Percentiles rank a stretch among this genome's conserved stretches.
Evolutionary conservation across 345 rosid genomes (phyloP).

Genomic region (Viola odorata): DNA sequence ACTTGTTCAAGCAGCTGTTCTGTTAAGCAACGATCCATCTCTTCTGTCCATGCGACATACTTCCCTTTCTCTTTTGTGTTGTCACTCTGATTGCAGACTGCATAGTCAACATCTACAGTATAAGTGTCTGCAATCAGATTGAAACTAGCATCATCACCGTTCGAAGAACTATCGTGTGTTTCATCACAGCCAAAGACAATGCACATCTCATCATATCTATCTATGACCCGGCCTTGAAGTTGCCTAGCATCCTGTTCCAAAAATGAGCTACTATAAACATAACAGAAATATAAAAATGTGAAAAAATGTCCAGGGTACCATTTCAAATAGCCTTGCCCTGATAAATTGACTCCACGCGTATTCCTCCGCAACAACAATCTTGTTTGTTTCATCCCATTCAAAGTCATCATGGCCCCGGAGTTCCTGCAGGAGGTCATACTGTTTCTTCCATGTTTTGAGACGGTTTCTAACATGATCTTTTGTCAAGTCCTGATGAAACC

Average conservation of each 20-base stretch:
- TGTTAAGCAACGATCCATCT: neutral
- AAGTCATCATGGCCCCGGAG: conserved; percentile 10
- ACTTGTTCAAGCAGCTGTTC: neutral
- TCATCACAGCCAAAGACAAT: conserved; percentile 14
- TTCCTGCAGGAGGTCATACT: conserved; percentile 10
- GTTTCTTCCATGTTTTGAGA: conserved; percentile 21
- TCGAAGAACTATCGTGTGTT: conserved; percentile 4
- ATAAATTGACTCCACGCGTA: conserved; percentile 8
- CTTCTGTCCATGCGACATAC: conserved; percentile 4
- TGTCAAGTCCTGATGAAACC: conserved; percentile 15
- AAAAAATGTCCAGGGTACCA: neutral
- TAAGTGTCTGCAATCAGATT: conserved; percentile 4
- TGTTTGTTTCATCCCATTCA: neutral
- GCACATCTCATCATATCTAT: conserved; percentile 10
- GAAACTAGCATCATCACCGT: conserved; percentile 3
- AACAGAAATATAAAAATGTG: neutral
- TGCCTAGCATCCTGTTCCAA: conserved; percentile 5
- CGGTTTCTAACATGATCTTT: conserved; percentile 10
- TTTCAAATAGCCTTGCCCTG: conserved; percentile 1
- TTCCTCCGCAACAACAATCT: conserved; percentile 13
- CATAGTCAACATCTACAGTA: conserved; percentile 1
- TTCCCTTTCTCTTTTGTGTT: conserved; percentile 10
- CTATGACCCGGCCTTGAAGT: conserved; percentile 15
- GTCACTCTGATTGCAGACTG: neutral
- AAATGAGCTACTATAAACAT: too few relatives aligned